Conservation (phyloP, 805 yeast genomes). For the Tetrapisispora nanseiensis region DNA sequence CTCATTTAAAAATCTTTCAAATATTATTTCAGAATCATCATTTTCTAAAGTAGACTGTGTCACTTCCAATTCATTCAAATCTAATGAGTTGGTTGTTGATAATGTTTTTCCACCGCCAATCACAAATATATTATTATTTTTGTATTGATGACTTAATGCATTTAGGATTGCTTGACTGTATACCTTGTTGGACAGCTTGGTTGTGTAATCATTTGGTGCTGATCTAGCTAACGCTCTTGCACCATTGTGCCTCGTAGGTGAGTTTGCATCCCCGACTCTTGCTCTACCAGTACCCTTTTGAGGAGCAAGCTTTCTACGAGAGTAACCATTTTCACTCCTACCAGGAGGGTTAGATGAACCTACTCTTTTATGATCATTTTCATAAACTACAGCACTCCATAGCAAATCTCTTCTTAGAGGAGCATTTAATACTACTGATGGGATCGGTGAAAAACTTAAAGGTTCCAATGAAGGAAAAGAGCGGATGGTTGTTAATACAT, state of each 20-base stretch:
- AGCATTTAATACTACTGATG: conserved; percentile 53
- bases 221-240: conserved; percentile 81
- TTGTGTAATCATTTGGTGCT: conserved; percentile 84
- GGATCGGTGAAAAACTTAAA: conserved; percentile 61
- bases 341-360: conserved; percentile 84
- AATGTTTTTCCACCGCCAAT: conserved; percentile 39
- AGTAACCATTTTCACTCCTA: conserved; percentile 76
- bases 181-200: conserved; percentile 62
- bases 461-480: conserved; percentile 91
- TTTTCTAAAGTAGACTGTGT: conserved; percentile 3
- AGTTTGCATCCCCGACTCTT: conserved; percentile 90
- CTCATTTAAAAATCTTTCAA: conserved; percentile 37
- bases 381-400: conserved; percentile 91
- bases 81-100: conserved; percentile 33
- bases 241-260: conserved; percentile 86
- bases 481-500: conserved; percentile 67
- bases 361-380: conserved; percentile 80
- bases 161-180: conserved; percentile 69
- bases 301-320: conserved; percentile 69
- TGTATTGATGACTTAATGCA: conserved; percentile 75
- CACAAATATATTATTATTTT: conserved; percentile 59
- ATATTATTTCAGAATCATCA: conserved; percentile 25
- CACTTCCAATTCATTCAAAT: conserved; percentile 2
- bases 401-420: conserved; percentile 84
- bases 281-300: conserved; percentile 96